Conservation (phyloP, 106 monocot genomes). For the Alisma plantagoaquatica region DNA sequence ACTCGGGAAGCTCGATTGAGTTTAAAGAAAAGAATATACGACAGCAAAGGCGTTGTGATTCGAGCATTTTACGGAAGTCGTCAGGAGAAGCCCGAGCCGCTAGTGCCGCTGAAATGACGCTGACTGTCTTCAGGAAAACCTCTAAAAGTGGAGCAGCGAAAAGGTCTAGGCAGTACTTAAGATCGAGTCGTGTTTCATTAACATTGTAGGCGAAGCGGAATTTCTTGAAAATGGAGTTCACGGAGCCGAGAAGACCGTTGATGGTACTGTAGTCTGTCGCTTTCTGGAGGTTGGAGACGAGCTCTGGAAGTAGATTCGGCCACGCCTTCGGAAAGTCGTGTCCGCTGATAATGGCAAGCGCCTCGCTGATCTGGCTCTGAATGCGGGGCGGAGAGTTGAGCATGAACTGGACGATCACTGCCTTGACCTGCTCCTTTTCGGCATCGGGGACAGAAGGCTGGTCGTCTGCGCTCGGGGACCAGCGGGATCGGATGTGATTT, state of each 20-base stretch:
- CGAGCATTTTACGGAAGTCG: constrained; percentile 36
- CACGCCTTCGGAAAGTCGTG: constrained; percentile 72
- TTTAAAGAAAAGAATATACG: constrained; percentile 92
- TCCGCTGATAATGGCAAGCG: constrained; percentile 51
- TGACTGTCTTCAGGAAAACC: constrained; percentile 51
- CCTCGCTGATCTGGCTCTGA: constrained; percentile 60
- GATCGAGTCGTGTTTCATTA: constrained; percentile 48
- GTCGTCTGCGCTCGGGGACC: constrained; percentile 19
- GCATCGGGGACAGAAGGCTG: constrained; percentile 26
- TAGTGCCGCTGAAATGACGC: constrained; percentile 21
- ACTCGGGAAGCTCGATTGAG: constrained; percentile 86
- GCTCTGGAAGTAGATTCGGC: constrained; percentile 72
- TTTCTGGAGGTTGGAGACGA: constrained; percentile 47
- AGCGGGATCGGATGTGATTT: constrained; percentile 28
- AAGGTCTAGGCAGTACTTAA: constrained; percentile 88
- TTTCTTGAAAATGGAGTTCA: constrained; percentile 68
- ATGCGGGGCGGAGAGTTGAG: constrained; percentile 57
- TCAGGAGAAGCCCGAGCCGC: constrained; percentile 8
- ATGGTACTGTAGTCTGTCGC: constrained; percentile 35
- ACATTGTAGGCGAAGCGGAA: constrained; percentile 73
- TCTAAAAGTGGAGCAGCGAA: constrained; percentile 84
- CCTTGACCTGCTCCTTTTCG: constrained; percentile 64
- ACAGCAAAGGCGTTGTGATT: constrained; percentile 85
- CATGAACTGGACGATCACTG: constrained; percentile 48
- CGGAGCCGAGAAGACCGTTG: constrained; percentile 65